phyloP scores from a whole-genome alignment of 148 eudicot genomes.

The Vaccinium macrocarpon region DNA sequence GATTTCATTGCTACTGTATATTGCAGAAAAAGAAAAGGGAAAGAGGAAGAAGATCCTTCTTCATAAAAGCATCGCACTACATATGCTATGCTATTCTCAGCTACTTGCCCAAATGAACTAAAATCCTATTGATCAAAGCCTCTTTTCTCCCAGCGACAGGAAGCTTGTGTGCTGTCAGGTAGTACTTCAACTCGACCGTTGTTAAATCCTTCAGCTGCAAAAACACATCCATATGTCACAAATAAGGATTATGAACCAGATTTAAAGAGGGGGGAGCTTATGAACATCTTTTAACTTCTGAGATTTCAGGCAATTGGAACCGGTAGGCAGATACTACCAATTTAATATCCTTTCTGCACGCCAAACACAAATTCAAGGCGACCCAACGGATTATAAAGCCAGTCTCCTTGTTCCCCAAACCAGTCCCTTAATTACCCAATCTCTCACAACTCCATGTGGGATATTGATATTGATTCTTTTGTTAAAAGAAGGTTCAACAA shows the following conservation, averaged over 20 bases:
- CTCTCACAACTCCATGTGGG: not conserved
- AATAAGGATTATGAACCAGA: not conserved
- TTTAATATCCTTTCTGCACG: not conserved
- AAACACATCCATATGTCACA: not conserved
- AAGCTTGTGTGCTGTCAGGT: conserved; percentile 63
- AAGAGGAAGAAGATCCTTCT: not conserved
- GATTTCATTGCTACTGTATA: not conserved
- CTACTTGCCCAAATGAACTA: conserved; percentile 79
- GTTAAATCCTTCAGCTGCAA: conserved; percentile 84
- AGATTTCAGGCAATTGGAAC: not conserved
- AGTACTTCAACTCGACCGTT: conserved; percentile 65
- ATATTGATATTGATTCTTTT: not conserved
- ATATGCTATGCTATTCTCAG: not conserved
- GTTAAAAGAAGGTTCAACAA: not conserved
- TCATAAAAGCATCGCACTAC: not conserved
- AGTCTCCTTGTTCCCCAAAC: not conserved
- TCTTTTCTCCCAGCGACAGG: conserved; percentile 80
- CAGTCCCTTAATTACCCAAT: not conserved
- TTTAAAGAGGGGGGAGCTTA: too few species aligned
- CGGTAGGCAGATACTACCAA: not conserved
- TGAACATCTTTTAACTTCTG: not conserved
- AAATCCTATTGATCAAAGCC: conserved; percentile 70
- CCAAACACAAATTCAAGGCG: not conserved
- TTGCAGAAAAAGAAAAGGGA: not conserved
- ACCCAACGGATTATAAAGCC: not conserved